Base-by-base conservation (phyloP, 1,284 basidiomycete species). In the Tilletia walkeri region DNA sequence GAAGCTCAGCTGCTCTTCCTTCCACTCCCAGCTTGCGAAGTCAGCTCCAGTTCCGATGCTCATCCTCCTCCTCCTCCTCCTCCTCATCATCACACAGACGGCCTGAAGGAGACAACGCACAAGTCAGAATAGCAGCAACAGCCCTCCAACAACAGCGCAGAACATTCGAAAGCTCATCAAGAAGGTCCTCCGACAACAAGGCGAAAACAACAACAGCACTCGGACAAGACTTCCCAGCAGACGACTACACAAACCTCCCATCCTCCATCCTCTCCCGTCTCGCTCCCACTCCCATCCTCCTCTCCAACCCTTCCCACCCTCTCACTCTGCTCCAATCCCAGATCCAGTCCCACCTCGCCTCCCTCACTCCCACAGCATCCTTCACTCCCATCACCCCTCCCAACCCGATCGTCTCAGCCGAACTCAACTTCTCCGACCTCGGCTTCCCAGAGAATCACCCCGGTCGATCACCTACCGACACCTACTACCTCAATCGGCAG, bases 391-490 rank as follows among this genome's bases (percentile, higher is more conserved):
- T 87, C 63, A 79, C 89, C 34, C 89, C 91, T 10, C 86, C 91
- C 69, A 92, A 93, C 0, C 94, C 96, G 0, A 86, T 98, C 68
- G 96, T 99, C 68, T 90, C 93, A 0, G 92, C 94, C 1, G 87
- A 88, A 80, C 89, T 95, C 84, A 99, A 99, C 86, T 99, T 99
- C 84, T 96, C 98, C 85, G 92, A 95, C 77, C 89, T 99, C 30
- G 94, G 93, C 16, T 98, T 99, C 85, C 90, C 95, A 0, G 81
- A 86, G 4, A 94, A 98, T 86, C 96, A 99, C 83, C 95, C 95
- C 0, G 96, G 96, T 1, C 89, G 96, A 69, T 88, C 90, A 24
- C 86, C 89, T 65, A 92, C 92, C 36, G 96, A 99, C 86, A 93
- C 91, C 78, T 99, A 99, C 87, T 99, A 99, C 84, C 86, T 98